Evolutionary conservation across 352 stramenopile genomes (phyloP).

Genomic region (Elongisporangium anandrum): DNA sequence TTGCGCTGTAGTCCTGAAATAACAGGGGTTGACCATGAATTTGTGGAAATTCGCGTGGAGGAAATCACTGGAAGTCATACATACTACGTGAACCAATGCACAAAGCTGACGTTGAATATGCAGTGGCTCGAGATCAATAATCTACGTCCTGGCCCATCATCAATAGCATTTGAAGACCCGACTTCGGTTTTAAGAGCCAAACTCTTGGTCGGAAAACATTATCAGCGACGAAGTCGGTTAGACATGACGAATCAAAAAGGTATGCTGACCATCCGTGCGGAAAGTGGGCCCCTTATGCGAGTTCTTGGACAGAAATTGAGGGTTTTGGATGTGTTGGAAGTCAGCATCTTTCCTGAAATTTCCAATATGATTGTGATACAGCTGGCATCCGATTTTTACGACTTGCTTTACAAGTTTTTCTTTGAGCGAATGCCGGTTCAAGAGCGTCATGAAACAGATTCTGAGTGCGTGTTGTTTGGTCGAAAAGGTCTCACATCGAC

Average conservation of each 20-base stretch:
- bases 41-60: slow-evolving; percentile 65
- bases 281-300: slow-evolving; percentile 62
- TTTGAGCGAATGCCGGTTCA: slow-evolving; percentile 41
- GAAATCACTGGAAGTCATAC: slow-evolving; percentile 59
- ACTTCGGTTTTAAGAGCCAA: slow-evolving; percentile 71
- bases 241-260: slow-evolving; percentile 48
- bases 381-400: slow-evolving; percentile 75
- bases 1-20: slow-evolving; percentile 59
- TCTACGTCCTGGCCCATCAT: slow-evolving; percentile 61
- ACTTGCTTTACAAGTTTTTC: slow-evolving; percentile 84
- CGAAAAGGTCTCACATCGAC: slow-evolving; percentile 21
- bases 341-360: slow-evolving; percentile 81
- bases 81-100: slow-evolving; percentile 67
- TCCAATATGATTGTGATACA: slow-evolving; percentile 85
- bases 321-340: slow-evolving; percentile 69
- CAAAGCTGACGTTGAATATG: slow-evolving; percentile 69
- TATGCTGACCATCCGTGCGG: slow-evolving; percentile 70
- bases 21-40: slow-evolving; percentile 56
- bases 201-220: slow-evolving; percentile 55
- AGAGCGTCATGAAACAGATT: slow-evolving; percentile 25
- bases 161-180: slow-evolving; percentile 69
- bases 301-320: slow-evolving; percentile 67
- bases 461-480: slow-evolving; percentile 59
- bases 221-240: slow-evolving; percentile 20
- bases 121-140: slow-evolving; percentile 86